phyloP scores from a whole-genome alignment of 2,329 filamentous ascomycete genomes.

The Penicillium sp. region DNA sequence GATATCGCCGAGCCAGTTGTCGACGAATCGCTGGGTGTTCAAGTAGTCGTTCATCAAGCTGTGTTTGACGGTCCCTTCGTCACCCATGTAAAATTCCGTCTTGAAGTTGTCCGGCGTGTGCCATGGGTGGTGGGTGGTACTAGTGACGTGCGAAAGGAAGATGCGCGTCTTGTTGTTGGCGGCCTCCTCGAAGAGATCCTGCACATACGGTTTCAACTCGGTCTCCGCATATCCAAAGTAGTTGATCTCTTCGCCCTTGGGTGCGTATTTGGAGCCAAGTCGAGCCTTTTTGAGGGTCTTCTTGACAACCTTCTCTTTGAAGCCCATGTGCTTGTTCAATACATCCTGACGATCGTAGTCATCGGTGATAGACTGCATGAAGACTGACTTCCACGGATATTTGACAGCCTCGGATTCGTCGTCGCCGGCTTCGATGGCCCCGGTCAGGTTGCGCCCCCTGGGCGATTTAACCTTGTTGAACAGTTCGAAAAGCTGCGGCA shows the following conservation, averaged over 20 bases:
- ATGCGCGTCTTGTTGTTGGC: constrained; percentile 29
- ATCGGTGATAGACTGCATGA: constrained; percentile 39
- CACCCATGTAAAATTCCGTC: constrained; percentile 25
- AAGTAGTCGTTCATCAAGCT: constrained; percentile 42
- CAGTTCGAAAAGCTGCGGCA: constrained; percentile 36
- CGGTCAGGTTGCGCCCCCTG: background rate
- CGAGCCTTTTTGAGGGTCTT: constrained; percentile 22
- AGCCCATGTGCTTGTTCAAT: constrained; percentile 36
- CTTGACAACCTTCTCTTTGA: constrained; percentile 26
- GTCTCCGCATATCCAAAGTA: constrained; percentile 45
- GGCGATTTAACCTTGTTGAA: constrained; percentile 31
- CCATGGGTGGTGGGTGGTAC: constrained; percentile 44
- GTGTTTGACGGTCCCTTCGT: constrained; percentile 25
- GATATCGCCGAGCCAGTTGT: constrained; percentile 43
- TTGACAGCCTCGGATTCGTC: constrained; percentile 12
- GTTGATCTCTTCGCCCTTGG: constrained; percentile 36
- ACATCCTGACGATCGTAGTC: constrained; percentile 37
- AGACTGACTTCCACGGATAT: constrained; percentile 33
- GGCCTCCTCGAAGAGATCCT: constrained; percentile 27
- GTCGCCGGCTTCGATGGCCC: background rate
- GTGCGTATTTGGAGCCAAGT: constrained; percentile 28
- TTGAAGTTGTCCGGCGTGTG: constrained; percentile 31
- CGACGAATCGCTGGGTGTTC: constrained; percentile 43
- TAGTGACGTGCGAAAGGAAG: constrained; percentile 34
- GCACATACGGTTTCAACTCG: constrained; percentile 38